Evolutionary conservation across 1,284 basidiomycete genomes (phyloP).

Genomic region (Melampsora americana): DNA sequence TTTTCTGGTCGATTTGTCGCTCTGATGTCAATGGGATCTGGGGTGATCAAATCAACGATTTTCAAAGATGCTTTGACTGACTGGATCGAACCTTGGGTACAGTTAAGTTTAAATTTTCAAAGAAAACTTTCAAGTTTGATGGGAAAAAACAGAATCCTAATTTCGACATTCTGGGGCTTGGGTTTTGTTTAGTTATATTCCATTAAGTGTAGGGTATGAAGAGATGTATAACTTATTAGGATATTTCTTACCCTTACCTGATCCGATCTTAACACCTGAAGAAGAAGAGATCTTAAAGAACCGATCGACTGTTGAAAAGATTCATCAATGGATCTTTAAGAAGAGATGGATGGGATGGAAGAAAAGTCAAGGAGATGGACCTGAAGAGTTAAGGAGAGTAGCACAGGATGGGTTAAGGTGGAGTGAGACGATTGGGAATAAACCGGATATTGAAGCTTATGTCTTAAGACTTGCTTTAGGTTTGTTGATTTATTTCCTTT

Average conservation of each 20-base stretch:
- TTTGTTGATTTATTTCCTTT: too few relatives aligned
- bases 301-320: too few relatives aligned
- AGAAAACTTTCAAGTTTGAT: too few relatives aligned
- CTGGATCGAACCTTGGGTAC: slow-evolving; percentile 44
- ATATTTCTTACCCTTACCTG: slow-evolving; percentile 31
- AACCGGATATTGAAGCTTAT: slow-evolving; percentile 42
- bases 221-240: slow-evolving; percentile 41
- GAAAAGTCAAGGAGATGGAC: slow-evolving; percentile 3
- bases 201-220: slow-evolving; percentile 36
- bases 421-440: slow-evolving; percentile 42
- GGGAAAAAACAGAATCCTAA: too few relatives aligned
- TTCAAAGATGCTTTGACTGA: slow-evolving; percentile 36
- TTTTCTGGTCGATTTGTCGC: slow-evolving; percentile 43
- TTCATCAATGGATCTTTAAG: too few relatives aligned
- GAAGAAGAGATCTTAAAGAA: neutral
- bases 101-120: slow-evolving; percentile 21
- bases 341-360: neutral
- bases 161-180: too few relatives aligned
- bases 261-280: neutral
- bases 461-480: slow-evolving; percentile 41
- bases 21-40: slow-evolving; percentile 43
- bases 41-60: slow-evolving; percentile 40
- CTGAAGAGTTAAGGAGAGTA: slow-evolving; percentile 16
- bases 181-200: slow-evolving; percentile 31
- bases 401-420: slow-evolving; percentile 32